Base-by-base conservation (phyloP, 768 basidiomycete species). In the Tylopilus felleus region DNA sequence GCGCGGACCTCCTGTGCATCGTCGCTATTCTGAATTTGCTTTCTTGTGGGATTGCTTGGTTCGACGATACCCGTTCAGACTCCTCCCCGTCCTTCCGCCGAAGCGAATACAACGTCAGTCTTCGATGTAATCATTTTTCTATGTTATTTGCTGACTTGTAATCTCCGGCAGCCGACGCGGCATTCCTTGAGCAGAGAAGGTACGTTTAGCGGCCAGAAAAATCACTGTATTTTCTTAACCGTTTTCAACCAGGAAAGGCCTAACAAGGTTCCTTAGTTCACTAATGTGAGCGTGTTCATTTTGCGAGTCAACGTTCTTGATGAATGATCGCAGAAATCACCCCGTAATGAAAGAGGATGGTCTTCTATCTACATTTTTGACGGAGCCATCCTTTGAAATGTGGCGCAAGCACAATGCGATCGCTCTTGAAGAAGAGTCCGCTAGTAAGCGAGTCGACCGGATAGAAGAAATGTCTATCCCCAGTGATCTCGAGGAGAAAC, bases 401-500 rank as follows among this genome's bases (percentile, higher is more conserved):
- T 97, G 93, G 93, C 80, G 93, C 42, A 96, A 94, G 67, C 80
- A 87, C 43, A 80, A 84, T 1, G 61, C 79, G 0, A 77, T 96
- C 10, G 85, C 86, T 4, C 73, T 93, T 49, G 93, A 96, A 27
- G 96, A 98, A 73, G 96, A 98, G 68, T 90, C 91, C 0, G 73
- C 75, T 0, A 85, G 84, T 56, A 91, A 90, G 63, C 82, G 86
- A 23, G 78, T 93, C 9, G 91, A 92, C 60, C 77, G 80, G 45
- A 75, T 86, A 16, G 92, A 96, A 65, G 93, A 97, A 71, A 93
- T 95, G 90, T 77, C 83, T 12, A 93, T 98, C 49, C 96, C 96
- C 4, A 85, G 88, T 55, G 93, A 98, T 71, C 76, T 98, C 8
- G 92, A 94, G 56, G 89, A 94, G 46, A 96, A 95, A 67, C 82